Conservation (phyloP, 2,329 filamentous ascomycete genomes). For the Camptophora hylomeconis region DNA sequence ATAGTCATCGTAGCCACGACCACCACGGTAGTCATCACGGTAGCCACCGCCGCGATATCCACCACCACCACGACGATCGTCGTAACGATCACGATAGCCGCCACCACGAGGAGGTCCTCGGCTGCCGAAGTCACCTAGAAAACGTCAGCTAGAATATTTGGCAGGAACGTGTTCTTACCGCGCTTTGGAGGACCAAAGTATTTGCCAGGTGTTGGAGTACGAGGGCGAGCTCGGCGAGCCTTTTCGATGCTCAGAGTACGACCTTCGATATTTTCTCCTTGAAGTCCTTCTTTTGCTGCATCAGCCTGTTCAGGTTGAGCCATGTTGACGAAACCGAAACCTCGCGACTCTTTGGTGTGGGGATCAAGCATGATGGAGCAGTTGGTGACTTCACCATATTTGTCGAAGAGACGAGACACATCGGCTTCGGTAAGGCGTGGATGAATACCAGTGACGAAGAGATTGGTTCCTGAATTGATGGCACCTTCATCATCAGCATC, state of each 20-base stretch:
- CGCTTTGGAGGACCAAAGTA: constrained; percentile 98
- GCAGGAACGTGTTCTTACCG: constrained; percentile 46
- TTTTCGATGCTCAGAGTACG: constrained; percentile 97
- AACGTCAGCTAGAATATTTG: constrained; percentile 12
- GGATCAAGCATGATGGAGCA: constrained; percentile 99
- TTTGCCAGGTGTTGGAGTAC: constrained; percentile 94
- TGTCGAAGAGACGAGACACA: constrained; percentile 90
- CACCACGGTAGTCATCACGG: constrained; percentile 27
- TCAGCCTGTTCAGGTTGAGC: constrained; percentile 87
- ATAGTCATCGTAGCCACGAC: constrained; percentile 29
- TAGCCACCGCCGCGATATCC: constrained; percentile 32
- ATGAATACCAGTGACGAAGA: constrained; percentile 97
- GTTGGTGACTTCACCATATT: constrained; percentile 97
- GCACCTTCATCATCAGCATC: constrained; percentile 49
- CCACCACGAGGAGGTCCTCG: constrained; percentile 29
- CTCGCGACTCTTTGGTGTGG: constrained; percentile 95
- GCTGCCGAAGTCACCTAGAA: constrained; percentile 30
- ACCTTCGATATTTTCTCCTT: constrained; percentile 89
- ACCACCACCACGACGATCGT: constrained; percentile 37
- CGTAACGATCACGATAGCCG: constrained; percentile 28
- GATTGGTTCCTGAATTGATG: constrained; percentile 87
- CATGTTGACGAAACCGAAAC: constrained; percentile 99
- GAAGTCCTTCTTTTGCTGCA: constrained; percentile 88
- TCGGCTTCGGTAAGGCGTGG: constrained; percentile 81
- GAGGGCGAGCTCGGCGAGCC: constrained; percentile 84